Percentiles rank a stretch among this genome's conserved stretches.
Evolutionary conservation across 78 protist genomes (phyloP).

Genomic region (Guillardia theta): DNA sequence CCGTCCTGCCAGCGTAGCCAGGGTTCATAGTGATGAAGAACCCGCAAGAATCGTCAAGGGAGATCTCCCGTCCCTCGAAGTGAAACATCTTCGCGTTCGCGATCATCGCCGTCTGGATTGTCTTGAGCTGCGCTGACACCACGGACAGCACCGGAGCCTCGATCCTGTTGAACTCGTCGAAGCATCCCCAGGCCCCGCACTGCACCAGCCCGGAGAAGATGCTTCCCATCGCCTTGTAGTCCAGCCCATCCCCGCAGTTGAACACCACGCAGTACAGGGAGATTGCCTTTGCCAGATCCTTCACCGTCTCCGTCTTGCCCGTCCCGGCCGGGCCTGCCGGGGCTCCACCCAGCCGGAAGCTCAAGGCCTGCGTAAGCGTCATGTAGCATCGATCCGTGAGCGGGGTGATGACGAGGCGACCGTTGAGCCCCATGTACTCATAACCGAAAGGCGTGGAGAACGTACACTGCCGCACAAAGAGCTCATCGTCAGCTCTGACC

Average conservation of each 20-base stretch:
- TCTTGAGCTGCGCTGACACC: slow-evolving; percentile 74
- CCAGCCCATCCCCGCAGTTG: slow-evolving; percentile 89
- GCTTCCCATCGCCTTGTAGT: slow-evolving; percentile 79
- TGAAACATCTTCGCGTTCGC: not conserved
- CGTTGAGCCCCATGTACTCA: slow-evolving; percentile 88
- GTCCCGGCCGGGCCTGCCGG: slow-evolving; percentile 97
- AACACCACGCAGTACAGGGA: slow-evolving; percentile 75
- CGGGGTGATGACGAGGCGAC: slow-evolving; percentile 91
- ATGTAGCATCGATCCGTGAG: slow-evolving; percentile 88
- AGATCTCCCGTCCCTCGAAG: slow-evolving; percentile 59
- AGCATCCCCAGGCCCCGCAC: slow-evolving; percentile 94
- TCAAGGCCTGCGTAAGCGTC: slow-evolving; percentile 68
- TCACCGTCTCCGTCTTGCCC: slow-evolving; percentile 95
- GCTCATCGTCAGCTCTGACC: slow-evolving; percentile 59
- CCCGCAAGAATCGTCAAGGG: slow-evolving; percentile 50
- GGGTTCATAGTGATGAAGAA: slow-evolving; percentile 84
- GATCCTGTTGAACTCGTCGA: slow-evolving; percentile 94
- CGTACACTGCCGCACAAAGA: slow-evolving; percentile 78
- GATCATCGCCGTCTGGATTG: slow-evolving; percentile 59
- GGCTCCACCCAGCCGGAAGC: slow-evolving; percentile 70
- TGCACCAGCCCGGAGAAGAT: slow-evolving; percentile 80
- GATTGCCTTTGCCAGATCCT: slow-evolving; percentile 86
- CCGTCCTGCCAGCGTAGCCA: slow-evolving; percentile 78
- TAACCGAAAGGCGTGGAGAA: slow-evolving; percentile 78
- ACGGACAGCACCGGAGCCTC: slow-evolving; percentile 85